phyloP scores from a whole-genome alignment of 2,329 filamentous ascomycete species.

The Aspergillus sp. region DNA sequence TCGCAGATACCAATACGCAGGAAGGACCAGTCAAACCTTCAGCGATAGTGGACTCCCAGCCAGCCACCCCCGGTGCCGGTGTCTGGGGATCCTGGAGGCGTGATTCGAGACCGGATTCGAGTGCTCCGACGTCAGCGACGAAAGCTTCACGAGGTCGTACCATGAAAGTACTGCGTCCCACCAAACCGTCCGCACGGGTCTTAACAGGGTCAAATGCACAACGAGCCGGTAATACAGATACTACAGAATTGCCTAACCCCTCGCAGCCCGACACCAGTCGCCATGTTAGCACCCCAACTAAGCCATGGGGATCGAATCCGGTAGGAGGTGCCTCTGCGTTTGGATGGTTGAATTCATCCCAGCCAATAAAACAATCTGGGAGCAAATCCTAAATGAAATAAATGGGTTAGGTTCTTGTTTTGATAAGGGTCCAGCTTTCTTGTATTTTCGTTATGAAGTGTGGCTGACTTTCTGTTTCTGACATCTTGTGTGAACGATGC shows the following conservation, averaged over 20 bases:
- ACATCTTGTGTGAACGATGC: no score
- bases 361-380: conserved; percentile 12
- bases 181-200: conserved; percentile 50
- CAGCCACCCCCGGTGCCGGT: conserved; percentile 35
- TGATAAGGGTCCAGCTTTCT: background rate
- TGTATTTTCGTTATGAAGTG: no score
- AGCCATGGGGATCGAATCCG: conserved; percentile 63
- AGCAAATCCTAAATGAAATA: conserved; percentile 17
- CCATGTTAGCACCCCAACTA: conserved; percentile 19
- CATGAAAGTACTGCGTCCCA: conserved; percentile 86
- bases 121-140: conserved; percentile 45
- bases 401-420: conserved; percentile 7
- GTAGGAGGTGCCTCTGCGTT: conserved; percentile 90
- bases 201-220: conserved; percentile 13
- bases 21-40: conserved; percentile 16
- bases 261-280: background rate
- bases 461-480: no score
- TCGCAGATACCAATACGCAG: conserved; percentile 7
- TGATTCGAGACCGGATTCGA: conserved; percentile 25
- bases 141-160: conserved; percentile 54
- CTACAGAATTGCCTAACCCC: background rate
- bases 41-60: conserved; percentile 22
- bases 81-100: conserved; percentile 67
- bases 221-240: conserved; percentile 2
- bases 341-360: conserved; percentile 66